Evolutionary conservation across 495 filamentous ascomycete genomes (phyloP).

Genomic region (Apiosordaria backusii): DNA sequence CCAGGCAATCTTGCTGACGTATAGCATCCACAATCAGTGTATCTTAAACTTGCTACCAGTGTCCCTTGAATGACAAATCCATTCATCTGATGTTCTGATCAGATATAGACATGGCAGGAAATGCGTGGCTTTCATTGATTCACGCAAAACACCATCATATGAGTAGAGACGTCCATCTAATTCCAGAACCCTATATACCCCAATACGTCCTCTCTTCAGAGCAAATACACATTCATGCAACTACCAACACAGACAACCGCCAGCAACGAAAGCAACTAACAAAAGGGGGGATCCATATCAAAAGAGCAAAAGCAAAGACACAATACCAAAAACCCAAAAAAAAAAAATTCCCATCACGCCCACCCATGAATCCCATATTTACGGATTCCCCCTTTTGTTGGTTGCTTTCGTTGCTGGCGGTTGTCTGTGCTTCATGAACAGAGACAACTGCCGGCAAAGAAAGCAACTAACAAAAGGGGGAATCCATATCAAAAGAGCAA

Average conservation of each 20-base stretch:
- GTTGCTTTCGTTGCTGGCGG: neutral
- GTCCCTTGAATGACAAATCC: neutral
- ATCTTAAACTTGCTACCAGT: neutral
- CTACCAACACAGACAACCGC: neutral
- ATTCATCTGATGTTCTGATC: neutral
- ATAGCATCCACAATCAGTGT: neutral
- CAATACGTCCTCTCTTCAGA: neutral
- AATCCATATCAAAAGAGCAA: neutral
- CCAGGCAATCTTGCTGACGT: neutral
- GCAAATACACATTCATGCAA: neutral
- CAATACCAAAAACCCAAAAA: neutral
- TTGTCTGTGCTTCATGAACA: too few relatives aligned
- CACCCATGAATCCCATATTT: too few relatives aligned
- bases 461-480: conserved; percentile 2
- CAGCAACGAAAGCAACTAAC: neutral
- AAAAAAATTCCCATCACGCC: too few relatives aligned
- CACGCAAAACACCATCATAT: too few relatives aligned
- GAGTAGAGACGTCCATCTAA: neutral
- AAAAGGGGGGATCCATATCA: neutral
- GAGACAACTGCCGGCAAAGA: too few relatives aligned
- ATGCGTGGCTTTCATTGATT: too few relatives aligned
- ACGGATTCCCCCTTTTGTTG: conserved; percentile 3
- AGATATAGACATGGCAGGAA: neutral
- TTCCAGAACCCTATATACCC: neutral
- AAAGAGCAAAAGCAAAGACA: neutral